Conservation (phyloP, 2,329 filamentous ascomycete genomes). For the Arachnomyces sp. region DNA sequence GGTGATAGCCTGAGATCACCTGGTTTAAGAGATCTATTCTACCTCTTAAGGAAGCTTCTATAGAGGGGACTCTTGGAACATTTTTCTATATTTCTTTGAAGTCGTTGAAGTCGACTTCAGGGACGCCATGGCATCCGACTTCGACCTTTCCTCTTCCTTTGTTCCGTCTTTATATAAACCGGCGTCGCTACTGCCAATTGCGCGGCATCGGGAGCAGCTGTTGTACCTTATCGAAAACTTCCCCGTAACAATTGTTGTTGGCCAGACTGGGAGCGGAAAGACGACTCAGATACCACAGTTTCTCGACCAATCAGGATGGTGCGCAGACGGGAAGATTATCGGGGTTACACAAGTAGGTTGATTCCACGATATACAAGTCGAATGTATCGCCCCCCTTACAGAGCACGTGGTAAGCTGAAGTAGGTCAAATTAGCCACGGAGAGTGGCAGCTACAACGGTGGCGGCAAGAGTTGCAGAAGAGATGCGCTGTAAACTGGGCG, state of each 20-base stretch:
- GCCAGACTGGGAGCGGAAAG: constrained; percentile 91
- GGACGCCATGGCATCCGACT: constrained; percentile 33
- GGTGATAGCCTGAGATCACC: too few species aligned
- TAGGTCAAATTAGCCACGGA: constrained; percentile 57
- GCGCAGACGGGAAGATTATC: constrained; percentile 69
- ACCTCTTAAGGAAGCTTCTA: not conserved
- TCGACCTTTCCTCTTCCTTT: constrained; percentile 39
- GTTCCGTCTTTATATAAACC: constrained; percentile 85
- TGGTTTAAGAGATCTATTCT: too few species aligned
- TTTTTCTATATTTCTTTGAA: constrained; percentile 5
- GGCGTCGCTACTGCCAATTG: constrained; percentile 72
- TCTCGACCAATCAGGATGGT: constrained; percentile 83
- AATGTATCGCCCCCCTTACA: not conserved
- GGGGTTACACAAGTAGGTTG: constrained; percentile 76
- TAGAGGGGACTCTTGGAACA: constrained; percentile 4
- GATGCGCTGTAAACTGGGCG: constrained; percentile 73
- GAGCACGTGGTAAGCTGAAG: not conserved
- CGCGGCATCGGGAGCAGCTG: constrained; percentile 68
- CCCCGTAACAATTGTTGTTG: constrained; percentile 80
- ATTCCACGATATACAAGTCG: constrained; percentile 10
- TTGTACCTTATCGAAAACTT: constrained; percentile 80
- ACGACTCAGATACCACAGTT: constrained; percentile 94
- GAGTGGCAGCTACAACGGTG: constrained; percentile 85
- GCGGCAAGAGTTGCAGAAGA: constrained; percentile 85
- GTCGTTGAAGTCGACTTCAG: too few species aligned